A percentile compares a stretch with the other conserved stretches of the same genome.
These are phyloP conservation scores for Psilocybe azurescens DNA, from an alignment of 768 basidiomycete species.

Conservation along the genomic window DNA sequence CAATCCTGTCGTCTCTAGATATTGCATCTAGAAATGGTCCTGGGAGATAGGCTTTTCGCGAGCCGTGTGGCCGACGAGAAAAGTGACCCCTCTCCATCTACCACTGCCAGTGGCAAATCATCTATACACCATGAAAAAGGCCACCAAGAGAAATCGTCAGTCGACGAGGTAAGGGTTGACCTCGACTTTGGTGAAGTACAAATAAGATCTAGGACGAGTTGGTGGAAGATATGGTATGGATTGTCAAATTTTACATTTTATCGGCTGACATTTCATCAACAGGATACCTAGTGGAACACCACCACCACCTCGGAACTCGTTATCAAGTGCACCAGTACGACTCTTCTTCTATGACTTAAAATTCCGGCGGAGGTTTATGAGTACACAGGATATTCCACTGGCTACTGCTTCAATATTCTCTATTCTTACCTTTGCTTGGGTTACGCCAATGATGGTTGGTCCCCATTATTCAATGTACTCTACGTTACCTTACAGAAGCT, in stretches of 20 bases:
- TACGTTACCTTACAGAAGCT: background rate
- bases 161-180: slow-evolving; percentile 29
- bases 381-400: slow-evolving; percentile 56
- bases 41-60: background rate
- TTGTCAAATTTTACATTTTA: background rate
- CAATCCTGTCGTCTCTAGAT: background rate
- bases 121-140: slow-evolving; percentile 11
- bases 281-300: slow-evolving; percentile 69
- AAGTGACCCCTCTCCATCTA: background rate
- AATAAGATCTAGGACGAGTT: slow-evolving; percentile 46
- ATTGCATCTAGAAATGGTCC: background rate
- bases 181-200: slow-evolving; percentile 46
- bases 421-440: slow-evolving; percentile 68
- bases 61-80: background rate
- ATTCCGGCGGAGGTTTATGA: background rate
- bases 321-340: slow-evolving; percentile 59
- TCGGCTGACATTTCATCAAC: background rate
- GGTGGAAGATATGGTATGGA: slow-evolving; percentile 62
- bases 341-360: background rate
- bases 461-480: background rate
- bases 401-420: slow-evolving; percentile 62
- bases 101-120: slow-evolving; percentile 5
- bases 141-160: slow-evolving; percentile 2
- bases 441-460: slow-evolving; percentile 61
- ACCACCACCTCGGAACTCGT: slow-evolving; percentile 54